Conservation (phyloP, 2,329 filamentous ascomycete genomes). For the Neofusicoccum cordaticola region DNA sequence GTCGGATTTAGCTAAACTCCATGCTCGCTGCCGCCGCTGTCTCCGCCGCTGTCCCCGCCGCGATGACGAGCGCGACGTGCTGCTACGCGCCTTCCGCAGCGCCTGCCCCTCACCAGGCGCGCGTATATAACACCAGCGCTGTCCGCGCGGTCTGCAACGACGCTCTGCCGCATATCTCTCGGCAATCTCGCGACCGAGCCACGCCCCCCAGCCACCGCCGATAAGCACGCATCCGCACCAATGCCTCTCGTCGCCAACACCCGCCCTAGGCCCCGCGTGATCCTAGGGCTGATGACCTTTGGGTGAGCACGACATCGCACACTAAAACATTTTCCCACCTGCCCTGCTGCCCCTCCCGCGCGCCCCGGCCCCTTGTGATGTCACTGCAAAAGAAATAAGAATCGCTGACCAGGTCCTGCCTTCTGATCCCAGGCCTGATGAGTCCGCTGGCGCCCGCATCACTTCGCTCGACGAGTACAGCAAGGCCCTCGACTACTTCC, state of each 20-base stretch:
- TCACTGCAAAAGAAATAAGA: background rate
- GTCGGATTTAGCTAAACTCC: conserved; percentile 10
- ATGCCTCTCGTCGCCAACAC: conserved; percentile 42
- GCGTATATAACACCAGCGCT: background rate
- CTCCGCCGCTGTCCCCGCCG: background rate
- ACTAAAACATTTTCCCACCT: background rate
- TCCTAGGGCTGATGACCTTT: conserved; percentile 86
- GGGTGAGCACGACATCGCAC: conserved; percentile 41
- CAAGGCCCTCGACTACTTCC: conserved; percentile 69
- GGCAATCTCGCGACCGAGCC: background rate
- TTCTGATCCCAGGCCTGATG: conserved; percentile 48
- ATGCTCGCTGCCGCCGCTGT: background rate
- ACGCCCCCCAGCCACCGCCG: background rate
- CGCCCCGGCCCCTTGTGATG: background rate
- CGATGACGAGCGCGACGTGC: background rate
- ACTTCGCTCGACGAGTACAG: conserved; percentile 69
- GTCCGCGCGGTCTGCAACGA: background rate
- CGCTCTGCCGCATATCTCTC: background rate
- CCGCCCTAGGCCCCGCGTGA: conserved; percentile 62
- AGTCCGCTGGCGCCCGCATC: conserved; percentile 65
- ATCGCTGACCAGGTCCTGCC: background rate
- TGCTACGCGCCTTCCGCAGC: background rate
- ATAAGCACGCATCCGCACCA: background rate
- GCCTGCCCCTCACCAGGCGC: background rate
- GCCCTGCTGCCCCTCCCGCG: background rate